phyloP scores from a whole-genome alignment of 192 early-diverging fungal genomes.

The Dissophora ornata region DNA sequence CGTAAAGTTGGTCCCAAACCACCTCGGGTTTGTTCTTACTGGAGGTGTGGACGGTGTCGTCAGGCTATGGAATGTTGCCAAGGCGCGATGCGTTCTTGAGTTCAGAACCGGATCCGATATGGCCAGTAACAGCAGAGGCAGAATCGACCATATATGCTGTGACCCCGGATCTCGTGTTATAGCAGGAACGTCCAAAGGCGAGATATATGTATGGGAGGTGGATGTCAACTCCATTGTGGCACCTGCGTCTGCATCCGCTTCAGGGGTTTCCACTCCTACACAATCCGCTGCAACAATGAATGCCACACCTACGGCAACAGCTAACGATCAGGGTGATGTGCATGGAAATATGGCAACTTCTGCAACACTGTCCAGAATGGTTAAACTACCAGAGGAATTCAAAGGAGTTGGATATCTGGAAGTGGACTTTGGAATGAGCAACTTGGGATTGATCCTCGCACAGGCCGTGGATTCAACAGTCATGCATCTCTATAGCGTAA shows the following conservation, averaged over 20 bases:
- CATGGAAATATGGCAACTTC: neutral
- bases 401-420: conserved; percentile 36
- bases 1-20: conserved; percentile 29
- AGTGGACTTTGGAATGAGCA: conserved; percentile 24
- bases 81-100: conserved; percentile 45
- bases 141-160: conserved; percentile 42
- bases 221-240: conserved; percentile 23
- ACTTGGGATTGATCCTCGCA: conserved; percentile 21
- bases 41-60: conserved; percentile 64
- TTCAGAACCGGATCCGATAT: conserved; percentile 20
- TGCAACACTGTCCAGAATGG: neutral
- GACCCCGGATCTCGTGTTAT: conserved; percentile 31
- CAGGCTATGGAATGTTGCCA: conserved; percentile 63
- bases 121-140: neutral
- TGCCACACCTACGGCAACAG: neutral
- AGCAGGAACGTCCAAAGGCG: conserved; percentile 38
- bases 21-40: conserved; percentile 53
- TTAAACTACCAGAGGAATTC: conserved; percentile 30
- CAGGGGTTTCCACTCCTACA: conserved; percentile 13
- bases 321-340: too few relatives aligned
- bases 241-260: conserved; percentile 7
- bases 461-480: conserved; percentile 19
- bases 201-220: conserved; percentile 36
- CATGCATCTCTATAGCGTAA: conserved; percentile 38
- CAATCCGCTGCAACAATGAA: neutral